phyloP scores from a whole-genome alignment of 1,284 basidiomycete genomes.

The Naganishia cerealis region DNA sequence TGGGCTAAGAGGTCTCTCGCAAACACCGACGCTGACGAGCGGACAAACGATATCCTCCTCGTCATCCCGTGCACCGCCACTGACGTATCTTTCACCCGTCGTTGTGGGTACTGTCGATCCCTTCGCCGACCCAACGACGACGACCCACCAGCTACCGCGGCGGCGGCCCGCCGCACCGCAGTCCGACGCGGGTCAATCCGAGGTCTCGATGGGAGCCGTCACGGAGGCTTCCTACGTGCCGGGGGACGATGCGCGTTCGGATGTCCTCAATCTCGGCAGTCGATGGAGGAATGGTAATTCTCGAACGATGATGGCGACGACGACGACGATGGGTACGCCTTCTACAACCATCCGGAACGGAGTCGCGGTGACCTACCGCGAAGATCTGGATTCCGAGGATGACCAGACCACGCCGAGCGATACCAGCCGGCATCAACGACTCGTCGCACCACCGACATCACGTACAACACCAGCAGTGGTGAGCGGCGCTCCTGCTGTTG shows the following conservation, averaged over 20 bases:
- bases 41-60: conserved; percentile 6
- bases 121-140: conserved; percentile 22
- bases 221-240: conserved; percentile 30
- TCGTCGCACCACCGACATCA: neutral
- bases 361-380: conserved; percentile 7
- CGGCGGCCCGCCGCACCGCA: conserved; percentile 1
- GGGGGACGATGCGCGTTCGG: conserved; percentile 31
- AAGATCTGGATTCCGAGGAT: conserved; percentile 21
- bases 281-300: conserved; percentile 13
- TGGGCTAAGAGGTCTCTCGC: neutral
- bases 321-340: too few species aligned
- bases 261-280: conserved; percentile 21
- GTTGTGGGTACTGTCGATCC: conserved; percentile 5
- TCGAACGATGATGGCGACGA: too few species aligned
- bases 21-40: conserved; percentile 5
- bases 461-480: neutral
- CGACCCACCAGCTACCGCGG: neutral
- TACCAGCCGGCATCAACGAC: neutral
- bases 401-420: conserved; percentile 10
- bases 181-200: conserved; percentile 26
- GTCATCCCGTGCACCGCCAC: neutral
- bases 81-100: neutral
- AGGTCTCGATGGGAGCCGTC: conserved; percentile 4
- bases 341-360: neutral
- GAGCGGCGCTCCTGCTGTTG: too few species aligned